Evolutionary conservation across 805 yeast species (phyloP).

Genomic region (Dipodascopsis uninucleata): DNA sequence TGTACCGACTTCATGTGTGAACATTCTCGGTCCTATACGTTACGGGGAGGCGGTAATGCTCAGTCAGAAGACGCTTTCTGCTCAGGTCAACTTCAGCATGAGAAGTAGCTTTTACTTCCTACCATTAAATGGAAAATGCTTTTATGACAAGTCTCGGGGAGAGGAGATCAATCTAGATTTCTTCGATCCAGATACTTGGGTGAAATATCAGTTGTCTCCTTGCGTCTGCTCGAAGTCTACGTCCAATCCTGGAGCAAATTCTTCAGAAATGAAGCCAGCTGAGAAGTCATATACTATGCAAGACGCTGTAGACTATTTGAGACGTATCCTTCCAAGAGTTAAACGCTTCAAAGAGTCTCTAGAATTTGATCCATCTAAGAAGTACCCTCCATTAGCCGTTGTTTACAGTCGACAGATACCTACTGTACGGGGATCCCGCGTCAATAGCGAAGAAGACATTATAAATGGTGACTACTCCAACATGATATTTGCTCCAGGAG

Average conservation of each 20-base stretch:
- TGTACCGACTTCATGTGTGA: conserved; percentile 77
- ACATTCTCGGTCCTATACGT: conserved; percentile 80
- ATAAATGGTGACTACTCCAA: conserved; percentile 68
- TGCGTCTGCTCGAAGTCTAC: conserved; percentile 42
- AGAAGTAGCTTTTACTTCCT: conserved; percentile 75
- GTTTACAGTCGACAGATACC: conserved; percentile 82
- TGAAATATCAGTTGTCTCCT: conserved; percentile 69
- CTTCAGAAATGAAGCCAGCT: neutral
- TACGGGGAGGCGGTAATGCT: conserved; percentile 76
- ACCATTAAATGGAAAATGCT: conserved; percentile 72
- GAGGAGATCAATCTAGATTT: conserved; percentile 65
- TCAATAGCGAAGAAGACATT: conserved; percentile 58
- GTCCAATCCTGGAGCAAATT: neutral
- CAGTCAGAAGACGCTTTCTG: conserved; percentile 68
- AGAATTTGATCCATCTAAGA: conserved; percentile 43
- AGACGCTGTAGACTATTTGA: conserved; percentile 62
- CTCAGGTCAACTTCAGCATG: conserved; percentile 84
- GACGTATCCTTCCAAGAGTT: conserved; percentile 57
- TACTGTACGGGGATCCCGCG: conserved; percentile 76
- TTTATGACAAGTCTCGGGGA: conserved; percentile 56
- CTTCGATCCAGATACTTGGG: conserved; percentile 80
- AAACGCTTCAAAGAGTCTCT: conserved; percentile 56
- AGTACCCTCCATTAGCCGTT: conserved; percentile 79
- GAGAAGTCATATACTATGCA: neutral
- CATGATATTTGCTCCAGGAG: conserved; percentile 84